Base-by-base conservation (phyloP, 208 protist species). In the Trypanosomatidae sp. region DNA sequence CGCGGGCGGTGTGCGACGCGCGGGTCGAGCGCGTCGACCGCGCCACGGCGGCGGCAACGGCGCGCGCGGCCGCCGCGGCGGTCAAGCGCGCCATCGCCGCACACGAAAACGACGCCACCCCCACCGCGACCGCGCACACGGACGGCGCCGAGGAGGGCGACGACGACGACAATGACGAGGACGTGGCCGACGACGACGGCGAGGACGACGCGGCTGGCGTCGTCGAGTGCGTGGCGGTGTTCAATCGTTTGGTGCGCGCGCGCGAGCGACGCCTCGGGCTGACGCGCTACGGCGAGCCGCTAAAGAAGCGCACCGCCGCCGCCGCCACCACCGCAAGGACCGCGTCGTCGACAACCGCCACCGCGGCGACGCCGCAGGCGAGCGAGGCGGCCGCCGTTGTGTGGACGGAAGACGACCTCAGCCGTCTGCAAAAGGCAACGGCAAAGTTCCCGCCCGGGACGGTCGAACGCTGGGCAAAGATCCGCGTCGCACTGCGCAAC, bases 391-490 rank as follows among this genome's bases (percentile, higher is more conserved):
- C 52, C 4, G 6, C 48, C 7, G 48, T 23, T 4, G 63, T 67
- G 37, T 98, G 94, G 95, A 88, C 72, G 6, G 74, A 95, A 8
- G 84, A 96, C 1, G 94, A 97, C 54, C 71, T 97, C 15, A 46
- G 59, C 19, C 70, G 84, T n/a, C 72, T 98, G 22, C 76, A 94
- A 41, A 97, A 97, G 63, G 94, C 88, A 4, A 92, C 81, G 6
- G 77, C 78, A 21, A 95, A 95, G 57, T 98, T 78, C 56, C 96
- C 95, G 15, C 81, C 80, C 7, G 94, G 93, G 25, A 69, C 84
- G 2, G 53, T 80, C 15, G 85, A 97, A 25, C 72, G 96, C 42
- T 98, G 95, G 94, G 56, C 62, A 18, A 86, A 83, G 32, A 92
- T 98, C 42, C 59, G 78, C 16, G 56, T 70, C 15, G 54, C 75